Evolutionary conservation across 1,284 basidiomycete genomes (phyloP), one percentile per base, ranked within the genome.

Genomic region (Pholiota adiposa): DNA sequence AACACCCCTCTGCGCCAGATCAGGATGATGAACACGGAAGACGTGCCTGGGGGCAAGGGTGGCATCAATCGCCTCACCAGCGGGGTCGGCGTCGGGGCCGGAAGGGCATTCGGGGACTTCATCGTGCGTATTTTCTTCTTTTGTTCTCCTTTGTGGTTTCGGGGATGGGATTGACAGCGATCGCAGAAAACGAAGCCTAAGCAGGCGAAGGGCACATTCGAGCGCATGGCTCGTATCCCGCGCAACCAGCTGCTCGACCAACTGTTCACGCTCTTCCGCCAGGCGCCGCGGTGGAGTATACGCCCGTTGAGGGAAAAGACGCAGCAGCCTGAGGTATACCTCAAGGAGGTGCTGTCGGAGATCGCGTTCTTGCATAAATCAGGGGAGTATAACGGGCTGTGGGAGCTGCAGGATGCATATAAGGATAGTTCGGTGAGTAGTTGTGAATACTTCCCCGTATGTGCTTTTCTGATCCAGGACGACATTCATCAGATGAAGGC

Each of bases 241-340:
- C 85, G 89, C 60, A 92, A 94, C 77, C 93, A 97, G 70, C 84
- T 98, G 8, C 81, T 95, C 70, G 94, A 98, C 73, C 76, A 90
- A 63, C 83, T 98, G 29, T 97, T 98, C 73, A 70, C 76, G 1
- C 79, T 90, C 7, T 98, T 97, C 79, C 84, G 86, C 59, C 86
- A 93, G 56, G 85, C 86, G 60, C 86, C 90, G 36, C 89, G 89
- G 64, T 98, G 95, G 95, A 82, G 87, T 61, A 88, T 97, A 72
- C 90, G 90, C 64, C 81, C 86, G 16, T 77, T 98, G 54, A 85
- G 93, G 49, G 87, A 91, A 63, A 87, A 86, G 56, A 93, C 92
- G 0, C 89, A 96, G 71, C 96, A 98, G 75, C 96, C 96, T 0
- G 93, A 97, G 73, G 87, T 82, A 14, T 98, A 95, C 74, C 83